phyloP scores from a whole-genome alignment of 2,329 filamentous ascomycete genomes.

The Venturia pyrina region DNA sequence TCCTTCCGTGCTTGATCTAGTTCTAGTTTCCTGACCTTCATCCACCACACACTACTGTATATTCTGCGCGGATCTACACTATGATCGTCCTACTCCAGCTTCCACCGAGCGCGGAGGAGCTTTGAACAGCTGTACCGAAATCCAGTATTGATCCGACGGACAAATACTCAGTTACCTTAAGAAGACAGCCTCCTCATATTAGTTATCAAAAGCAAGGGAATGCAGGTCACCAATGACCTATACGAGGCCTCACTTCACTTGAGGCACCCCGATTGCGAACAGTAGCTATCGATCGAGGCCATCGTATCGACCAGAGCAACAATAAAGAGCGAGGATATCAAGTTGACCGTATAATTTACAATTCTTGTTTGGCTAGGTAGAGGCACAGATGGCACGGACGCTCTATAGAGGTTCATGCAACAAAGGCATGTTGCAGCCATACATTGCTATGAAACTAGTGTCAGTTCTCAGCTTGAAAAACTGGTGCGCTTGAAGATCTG shows the following conservation, averaged over 20 bases:
- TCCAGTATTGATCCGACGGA: no score
- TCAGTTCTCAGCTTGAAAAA: neutral
- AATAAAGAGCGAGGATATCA: slow-evolving; percentile 9
- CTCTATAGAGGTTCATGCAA: neutral
- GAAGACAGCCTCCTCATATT: neutral
- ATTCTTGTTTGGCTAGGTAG: slow-evolving; percentile 14
- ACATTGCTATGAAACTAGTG: neutral
- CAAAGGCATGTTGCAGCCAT: neutral
- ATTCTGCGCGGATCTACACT: no score
- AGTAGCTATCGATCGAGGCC: slow-evolving; percentile 12
- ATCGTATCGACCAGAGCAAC: slow-evolving; percentile 14
- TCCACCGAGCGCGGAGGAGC: no score
- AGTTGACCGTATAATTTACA: slow-evolving; percentile 10
- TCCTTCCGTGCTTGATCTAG: no score
- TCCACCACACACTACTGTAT: no score
- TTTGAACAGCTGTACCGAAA: no score
- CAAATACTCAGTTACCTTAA: neutral
- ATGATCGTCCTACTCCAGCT: no score
- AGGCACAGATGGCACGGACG: neutral
- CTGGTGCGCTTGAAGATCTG: neutral
- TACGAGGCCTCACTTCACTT: neutral
- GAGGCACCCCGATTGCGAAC: neutral
- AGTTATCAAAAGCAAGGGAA: neutral
- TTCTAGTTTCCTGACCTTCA: no score
- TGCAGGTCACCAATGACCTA: neutral